Evolutionary conservation across 2,329 filamentous ascomycete genomes (phyloP).

Genomic region (Trichoderma sp.): DNA sequence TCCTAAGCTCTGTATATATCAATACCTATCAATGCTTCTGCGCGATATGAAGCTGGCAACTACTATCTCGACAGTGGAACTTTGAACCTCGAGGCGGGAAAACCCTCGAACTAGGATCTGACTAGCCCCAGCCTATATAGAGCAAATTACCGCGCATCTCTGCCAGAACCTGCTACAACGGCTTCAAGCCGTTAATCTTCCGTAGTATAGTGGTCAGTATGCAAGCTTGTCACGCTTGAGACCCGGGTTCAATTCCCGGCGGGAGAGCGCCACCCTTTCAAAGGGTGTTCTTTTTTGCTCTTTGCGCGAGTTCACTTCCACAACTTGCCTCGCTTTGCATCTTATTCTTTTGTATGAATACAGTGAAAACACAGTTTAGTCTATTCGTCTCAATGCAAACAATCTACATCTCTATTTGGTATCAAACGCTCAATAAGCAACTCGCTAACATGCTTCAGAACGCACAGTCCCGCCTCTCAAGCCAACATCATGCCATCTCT

Average conservation of each 20-base stretch:
- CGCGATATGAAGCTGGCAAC: not conserved
- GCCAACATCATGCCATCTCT: slow-evolving; percentile 33
- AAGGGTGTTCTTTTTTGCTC: slow-evolving; percentile 7
- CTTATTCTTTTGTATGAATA: too few relatives aligned
- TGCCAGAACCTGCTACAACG: slow-evolving; percentile 25
- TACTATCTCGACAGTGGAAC: not conserved
- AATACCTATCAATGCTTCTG: not conserved
- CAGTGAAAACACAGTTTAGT: too few relatives aligned
- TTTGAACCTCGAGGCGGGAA: not conserved
- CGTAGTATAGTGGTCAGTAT: slow-evolving; percentile 33
- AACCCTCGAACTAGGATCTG: not conserved
- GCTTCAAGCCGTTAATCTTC: slow-evolving; percentile 27
- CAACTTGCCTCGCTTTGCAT: too few relatives aligned
- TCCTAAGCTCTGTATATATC: not conserved
- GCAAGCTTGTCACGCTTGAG: slow-evolving; percentile 33
- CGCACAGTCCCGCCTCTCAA: not conserved
- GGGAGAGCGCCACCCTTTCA: slow-evolving; percentile 28
- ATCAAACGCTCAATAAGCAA: not conserved
- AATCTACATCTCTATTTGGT: not conserved
- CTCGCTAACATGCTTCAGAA: not conserved
- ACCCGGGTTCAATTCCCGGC: slow-evolving; percentile 33
- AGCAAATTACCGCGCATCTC: not conserved
- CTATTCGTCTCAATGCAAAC: not conserved
- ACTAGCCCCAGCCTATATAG: not conserved
- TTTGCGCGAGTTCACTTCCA: not conserved